These are phyloP conservation scores for Puccinellia tenuiflora DNA, from an alignment of 176 grass and related monocot species.

Conservation along the genomic window DNA sequence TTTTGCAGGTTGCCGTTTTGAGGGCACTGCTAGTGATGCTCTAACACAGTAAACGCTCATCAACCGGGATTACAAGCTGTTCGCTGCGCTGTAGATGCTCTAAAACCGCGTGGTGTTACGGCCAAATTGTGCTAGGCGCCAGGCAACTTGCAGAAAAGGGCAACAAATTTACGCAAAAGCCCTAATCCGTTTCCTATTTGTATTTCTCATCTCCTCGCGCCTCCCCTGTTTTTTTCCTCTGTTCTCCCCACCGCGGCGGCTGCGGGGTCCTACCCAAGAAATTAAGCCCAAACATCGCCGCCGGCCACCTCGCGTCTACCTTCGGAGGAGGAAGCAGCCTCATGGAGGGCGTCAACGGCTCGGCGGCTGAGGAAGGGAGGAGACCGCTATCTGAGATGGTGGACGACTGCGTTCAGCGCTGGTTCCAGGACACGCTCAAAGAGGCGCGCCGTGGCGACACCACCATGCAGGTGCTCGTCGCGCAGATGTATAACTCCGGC, in stretches of 20 bases:
- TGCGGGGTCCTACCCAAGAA: not conserved
- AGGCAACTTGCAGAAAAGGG: not conserved
- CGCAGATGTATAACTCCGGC: conserved; percentile 81
- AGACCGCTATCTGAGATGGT: conserved; percentile 68
- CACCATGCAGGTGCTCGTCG: conserved; percentile 73
- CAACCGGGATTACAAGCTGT: no score
- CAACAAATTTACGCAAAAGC: conserved; percentile 21
- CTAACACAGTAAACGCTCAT: no score
- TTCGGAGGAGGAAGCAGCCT: not conserved
- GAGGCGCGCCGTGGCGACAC: conserved; percentile 57
- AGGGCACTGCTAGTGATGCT: no score
- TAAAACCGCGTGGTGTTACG: conserved; percentile 16
- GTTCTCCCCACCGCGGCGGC: not conserved
- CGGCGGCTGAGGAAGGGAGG: conserved; percentile 3
- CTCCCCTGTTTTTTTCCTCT: not conserved
- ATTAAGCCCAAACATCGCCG: not conserved
- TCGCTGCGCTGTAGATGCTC: no score
- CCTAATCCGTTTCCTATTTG: not conserved
- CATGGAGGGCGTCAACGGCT: conserved; percentile 35
- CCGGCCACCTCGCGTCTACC: not conserved
- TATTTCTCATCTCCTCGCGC: conserved; percentile 13
- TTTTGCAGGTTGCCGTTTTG: no score
- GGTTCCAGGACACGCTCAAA: conserved; percentile 84
- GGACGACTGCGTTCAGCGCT: conserved; percentile 69
- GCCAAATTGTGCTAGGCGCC: no score